These are phyloP conservation scores for Trypanosoma scelopori DNA, from an alignment of 208 protist species.

Conservation along the genomic window DNA sequence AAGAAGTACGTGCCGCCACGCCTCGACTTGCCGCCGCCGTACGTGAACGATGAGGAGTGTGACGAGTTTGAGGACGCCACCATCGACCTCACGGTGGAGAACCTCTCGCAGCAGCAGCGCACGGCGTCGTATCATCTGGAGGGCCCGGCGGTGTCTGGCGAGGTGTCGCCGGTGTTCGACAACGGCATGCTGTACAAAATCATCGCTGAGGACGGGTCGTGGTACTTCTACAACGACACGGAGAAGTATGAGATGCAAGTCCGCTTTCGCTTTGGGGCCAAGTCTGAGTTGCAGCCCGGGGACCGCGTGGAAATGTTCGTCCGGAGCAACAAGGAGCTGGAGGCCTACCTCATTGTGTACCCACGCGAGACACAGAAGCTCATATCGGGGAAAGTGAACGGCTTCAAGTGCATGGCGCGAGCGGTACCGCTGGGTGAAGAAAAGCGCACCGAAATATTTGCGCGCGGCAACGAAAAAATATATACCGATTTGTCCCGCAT, in stretches of 20 bases:
- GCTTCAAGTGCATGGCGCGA: slow-evolving; percentile 62
- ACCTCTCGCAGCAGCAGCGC: slow-evolving; percentile 39
- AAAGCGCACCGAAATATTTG: slow-evolving; percentile 45
- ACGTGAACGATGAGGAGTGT: slow-evolving; percentile 82
- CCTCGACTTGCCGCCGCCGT: slow-evolving; percentile 59
- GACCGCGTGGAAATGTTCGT: slow-evolving; percentile 61
- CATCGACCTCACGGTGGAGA: slow-evolving; percentile 48
- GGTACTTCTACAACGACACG: slow-evolving; percentile 86
- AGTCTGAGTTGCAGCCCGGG: slow-evolving; percentile 60
- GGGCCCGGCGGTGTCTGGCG: slow-evolving; percentile 49
- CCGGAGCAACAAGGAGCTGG: slow-evolving; percentile 53
- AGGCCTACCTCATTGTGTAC: slow-evolving; percentile 56
- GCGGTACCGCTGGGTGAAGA: slow-evolving; percentile 61
- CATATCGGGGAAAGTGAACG: slow-evolving; percentile 64
- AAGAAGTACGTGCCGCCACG: slow-evolving; percentile 59
- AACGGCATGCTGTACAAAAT: slow-evolving; percentile 75
- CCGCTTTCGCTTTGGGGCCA: slow-evolving; percentile 65
- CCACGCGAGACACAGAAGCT: slow-evolving; percentile 68
- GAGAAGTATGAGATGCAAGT: slow-evolving; percentile 87
- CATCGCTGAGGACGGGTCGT: slow-evolving; percentile 49
- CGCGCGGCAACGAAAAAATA: slow-evolving; percentile 42
- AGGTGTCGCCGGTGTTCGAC: slow-evolving; percentile 61
- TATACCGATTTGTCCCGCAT: slow-evolving; percentile 38
- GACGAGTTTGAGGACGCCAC: slow-evolving; percentile 84
- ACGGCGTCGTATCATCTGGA: background rate